Evolutionary conservation across 202 grass and related monocot genomes (phyloP).

Genomic region (Zizania palustris): DNA sequence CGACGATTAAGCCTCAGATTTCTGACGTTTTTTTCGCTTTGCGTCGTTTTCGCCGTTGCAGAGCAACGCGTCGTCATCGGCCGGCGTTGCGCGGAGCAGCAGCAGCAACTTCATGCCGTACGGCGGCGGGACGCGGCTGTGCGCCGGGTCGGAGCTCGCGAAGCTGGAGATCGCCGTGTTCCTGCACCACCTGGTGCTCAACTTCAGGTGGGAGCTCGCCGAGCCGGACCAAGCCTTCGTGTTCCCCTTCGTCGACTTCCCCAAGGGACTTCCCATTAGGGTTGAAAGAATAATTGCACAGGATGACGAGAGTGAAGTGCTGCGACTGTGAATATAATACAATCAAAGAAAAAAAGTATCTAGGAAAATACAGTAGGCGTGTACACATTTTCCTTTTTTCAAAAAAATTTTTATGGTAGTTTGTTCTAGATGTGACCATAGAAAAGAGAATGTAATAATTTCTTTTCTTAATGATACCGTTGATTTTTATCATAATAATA

Average conservation of each 20-base stretch:
- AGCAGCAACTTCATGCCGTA: conserved; percentile 86
- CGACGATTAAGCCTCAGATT: not conserved
- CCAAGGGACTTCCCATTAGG: conserved; percentile 77
- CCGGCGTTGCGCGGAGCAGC: not conserved
- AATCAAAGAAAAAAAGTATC: not conserved
- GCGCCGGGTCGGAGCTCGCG: conserved; percentile 92
- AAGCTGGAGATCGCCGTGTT: conserved; percentile 97
- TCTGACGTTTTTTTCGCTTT: not conserved
- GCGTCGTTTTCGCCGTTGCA: conserved; percentile 34
- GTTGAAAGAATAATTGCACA: conserved; percentile 55
- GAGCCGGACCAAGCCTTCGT: conserved; percentile 83
- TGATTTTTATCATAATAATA: no score
- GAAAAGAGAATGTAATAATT: not conserved
- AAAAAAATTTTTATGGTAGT: not conserved
- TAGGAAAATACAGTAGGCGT: conserved; percentile 25
- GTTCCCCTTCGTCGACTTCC: conserved; percentile 91
- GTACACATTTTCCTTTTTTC: conserved; percentile 25
- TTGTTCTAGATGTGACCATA: conserved; percentile 30
- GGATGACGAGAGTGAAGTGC: not conserved
- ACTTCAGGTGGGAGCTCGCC: conserved; percentile 84
- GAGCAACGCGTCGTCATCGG: conserved; percentile 37
- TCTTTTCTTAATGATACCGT: not conserved
- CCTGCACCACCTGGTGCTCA: conserved; percentile 89
- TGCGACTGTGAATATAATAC: conserved; percentile 13
- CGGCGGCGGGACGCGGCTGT: conserved; percentile 83